Conservation (phyloP, 2,329 filamentous ascomycete species). For the Penicillium sp. region DNA sequence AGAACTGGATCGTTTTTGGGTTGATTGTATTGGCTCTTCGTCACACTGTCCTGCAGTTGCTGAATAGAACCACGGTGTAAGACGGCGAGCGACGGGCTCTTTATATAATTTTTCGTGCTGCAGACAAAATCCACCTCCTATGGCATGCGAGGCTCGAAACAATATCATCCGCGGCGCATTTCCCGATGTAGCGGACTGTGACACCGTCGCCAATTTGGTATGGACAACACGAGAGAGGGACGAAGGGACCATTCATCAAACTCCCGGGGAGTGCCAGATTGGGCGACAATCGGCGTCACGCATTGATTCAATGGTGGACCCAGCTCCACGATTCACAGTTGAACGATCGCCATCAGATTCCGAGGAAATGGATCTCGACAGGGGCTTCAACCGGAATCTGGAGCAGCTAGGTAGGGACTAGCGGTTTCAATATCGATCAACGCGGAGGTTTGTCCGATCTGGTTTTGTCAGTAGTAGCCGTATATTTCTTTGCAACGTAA, state of each 20-base stretch:
- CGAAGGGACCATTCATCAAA: slow-evolving; percentile 16
- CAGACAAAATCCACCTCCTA: not conserved
- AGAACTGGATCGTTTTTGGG: slow-evolving; percentile 16
- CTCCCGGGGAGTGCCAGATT: slow-evolving; percentile 18
- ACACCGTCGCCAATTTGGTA: slow-evolving; percentile 26
- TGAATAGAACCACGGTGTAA: slow-evolving; percentile 12
- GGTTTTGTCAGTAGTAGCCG: slow-evolving; percentile 4
- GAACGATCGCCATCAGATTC: slow-evolving; percentile 21
- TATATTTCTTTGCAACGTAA: not conserved
- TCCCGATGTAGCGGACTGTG: slow-evolving; percentile 17
- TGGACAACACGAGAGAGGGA: slow-evolving; percentile 7
- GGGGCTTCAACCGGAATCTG: slow-evolving; percentile 8
- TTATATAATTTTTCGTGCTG: slow-evolving; percentile 28
- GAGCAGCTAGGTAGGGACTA: slow-evolving; percentile 10
- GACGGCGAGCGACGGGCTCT: slow-evolving; percentile 1
- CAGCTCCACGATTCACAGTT: slow-evolving; percentile 19
- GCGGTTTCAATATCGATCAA: slow-evolving; percentile 16
- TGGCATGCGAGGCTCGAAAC: slow-evolving; percentile 9
- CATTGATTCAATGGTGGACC: slow-evolving; percentile 24
- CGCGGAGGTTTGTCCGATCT: slow-evolving; percentile 19
- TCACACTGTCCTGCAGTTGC: slow-evolving; percentile 35
- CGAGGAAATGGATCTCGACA: slow-evolving; percentile 5
- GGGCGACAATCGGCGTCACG: slow-evolving; percentile 15
- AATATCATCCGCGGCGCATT: slow-evolving; percentile 15
- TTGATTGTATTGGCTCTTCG: slow-evolving; percentile 17